phyloP scores from a whole-genome alignment of 202 grass and related monocot genomes.

The Alloteropsis angusta region DNA sequence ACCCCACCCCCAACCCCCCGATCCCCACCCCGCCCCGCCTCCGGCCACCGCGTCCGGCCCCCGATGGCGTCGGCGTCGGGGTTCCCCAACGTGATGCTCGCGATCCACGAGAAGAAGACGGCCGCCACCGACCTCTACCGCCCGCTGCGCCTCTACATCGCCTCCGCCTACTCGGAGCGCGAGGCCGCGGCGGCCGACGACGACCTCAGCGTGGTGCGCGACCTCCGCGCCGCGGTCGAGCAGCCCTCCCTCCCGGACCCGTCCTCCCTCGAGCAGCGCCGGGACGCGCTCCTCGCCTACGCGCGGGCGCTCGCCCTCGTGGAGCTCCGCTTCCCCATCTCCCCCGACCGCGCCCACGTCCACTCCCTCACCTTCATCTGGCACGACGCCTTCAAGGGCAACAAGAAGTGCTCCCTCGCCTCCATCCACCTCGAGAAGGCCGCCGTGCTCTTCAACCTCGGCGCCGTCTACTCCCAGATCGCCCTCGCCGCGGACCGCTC shows the following conservation, averaged over 20 bases:
- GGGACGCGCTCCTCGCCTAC: constrained; percentile 65
- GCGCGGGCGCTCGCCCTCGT: constrained; percentile 55
- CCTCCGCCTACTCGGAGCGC: constrained; percentile 70
- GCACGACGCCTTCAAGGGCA: constrained; percentile 74
- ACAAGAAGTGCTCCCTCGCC: constrained; percentile 46
- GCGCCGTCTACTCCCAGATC: constrained; percentile 80
- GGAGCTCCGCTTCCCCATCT: constrained; percentile 83
- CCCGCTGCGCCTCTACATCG: constrained; percentile 68
- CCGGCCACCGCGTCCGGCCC: constrained; percentile 3
- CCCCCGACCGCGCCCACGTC: constrained; percentile 57
- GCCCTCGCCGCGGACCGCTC: constrained; percentile 70
- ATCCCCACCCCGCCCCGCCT: not conserved
- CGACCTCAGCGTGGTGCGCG: constrained; percentile 50
- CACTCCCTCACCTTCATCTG: constrained; percentile 82
- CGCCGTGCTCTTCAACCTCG: constrained; percentile 79
- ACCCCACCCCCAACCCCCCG: not conserved
- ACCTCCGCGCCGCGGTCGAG: constrained; percentile 50
- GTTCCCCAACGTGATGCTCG: constrained; percentile 71
- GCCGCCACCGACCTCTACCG: constrained; percentile 56
- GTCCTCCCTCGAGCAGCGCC: constrained; percentile 59
- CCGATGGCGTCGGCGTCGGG: constrained; percentile 23
- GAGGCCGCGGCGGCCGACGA: constrained; percentile 73
- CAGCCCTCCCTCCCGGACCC: constrained; percentile 31
- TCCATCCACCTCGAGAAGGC: constrained; percentile 86
- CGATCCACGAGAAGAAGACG: constrained; percentile 94